Percentiles rank a stretch among this genome's conserved stretches.
phyloP scores from a whole-genome alignment of 352 stramenopile genomes.

The Phytophthora litchii region DNA sequence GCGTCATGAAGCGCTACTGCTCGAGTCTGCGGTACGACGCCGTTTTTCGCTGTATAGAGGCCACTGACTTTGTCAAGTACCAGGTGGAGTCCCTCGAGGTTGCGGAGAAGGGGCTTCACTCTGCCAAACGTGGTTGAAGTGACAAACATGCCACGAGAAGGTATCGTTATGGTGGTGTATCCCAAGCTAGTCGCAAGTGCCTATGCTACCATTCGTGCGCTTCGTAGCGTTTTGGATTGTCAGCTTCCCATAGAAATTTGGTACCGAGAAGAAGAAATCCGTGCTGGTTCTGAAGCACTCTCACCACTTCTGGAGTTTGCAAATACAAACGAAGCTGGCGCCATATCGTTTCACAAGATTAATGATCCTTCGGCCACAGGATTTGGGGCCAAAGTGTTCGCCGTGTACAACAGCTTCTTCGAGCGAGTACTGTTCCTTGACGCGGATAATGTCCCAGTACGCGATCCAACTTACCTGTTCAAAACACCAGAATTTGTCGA shows the following conservation, averaged over 20 bases:
- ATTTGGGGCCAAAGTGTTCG: slow-evolving; percentile 56
- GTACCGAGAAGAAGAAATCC: slow-evolving; percentile 45
- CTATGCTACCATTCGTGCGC: slow-evolving; percentile 30
- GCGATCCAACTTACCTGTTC: slow-evolving; percentile 56
- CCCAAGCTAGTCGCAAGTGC: slow-evolving; percentile 45
- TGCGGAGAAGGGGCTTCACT: slow-evolving; percentile 15
- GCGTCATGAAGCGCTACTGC: slow-evolving; percentile 42
- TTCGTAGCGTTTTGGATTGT: slow-evolving; percentile 36
- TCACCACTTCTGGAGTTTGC: slow-evolving; percentile 28
- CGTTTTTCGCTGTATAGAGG: slow-evolving; percentile 48
- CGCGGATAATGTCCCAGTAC: slow-evolving; percentile 52
- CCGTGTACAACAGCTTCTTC: slow-evolving; percentile 47
- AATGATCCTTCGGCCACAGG: slow-evolving; percentile 31
- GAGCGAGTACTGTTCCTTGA: slow-evolving; percentile 55
- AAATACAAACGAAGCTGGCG: slow-evolving; percentile 13
- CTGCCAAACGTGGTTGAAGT: slow-evolving; percentile 16
- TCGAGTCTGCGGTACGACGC: slow-evolving; percentile 31
- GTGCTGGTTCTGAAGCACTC: slow-evolving; percentile 15
- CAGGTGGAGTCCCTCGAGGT: slow-evolving; percentile 29
- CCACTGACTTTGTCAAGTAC: slow-evolving; percentile 44
- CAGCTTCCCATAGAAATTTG: slow-evolving; percentile 60
- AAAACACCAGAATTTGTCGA: slow-evolving; percentile 38
- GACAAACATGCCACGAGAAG: slow-evolving; percentile 14
- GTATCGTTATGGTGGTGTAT: slow-evolving; percentile 62
- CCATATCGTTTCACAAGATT: slow-evolving; percentile 35